Evolutionary conservation across 495 filamentous ascomycete species (phyloP).

Genomic region (Talaromyces borbonicus): DNA sequence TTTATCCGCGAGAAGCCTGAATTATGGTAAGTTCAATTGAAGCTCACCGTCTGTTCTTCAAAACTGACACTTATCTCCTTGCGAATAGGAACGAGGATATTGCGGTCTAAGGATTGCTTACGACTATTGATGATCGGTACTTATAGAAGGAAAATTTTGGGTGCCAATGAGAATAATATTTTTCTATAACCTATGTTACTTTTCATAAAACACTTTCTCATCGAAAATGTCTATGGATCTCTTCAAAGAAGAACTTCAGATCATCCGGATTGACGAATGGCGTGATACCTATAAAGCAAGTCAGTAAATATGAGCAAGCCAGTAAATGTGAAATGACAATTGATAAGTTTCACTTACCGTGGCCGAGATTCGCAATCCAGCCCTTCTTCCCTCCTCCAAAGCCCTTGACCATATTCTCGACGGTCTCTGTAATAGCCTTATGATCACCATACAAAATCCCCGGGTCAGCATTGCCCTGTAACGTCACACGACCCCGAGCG

Average conservation of each 20-base stretch:
- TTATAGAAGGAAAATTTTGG: neutral
- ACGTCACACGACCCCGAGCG: slow-evolving; percentile 62
- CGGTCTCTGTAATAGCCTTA: slow-evolving; percentile 65
- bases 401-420: slow-evolving; percentile 75
- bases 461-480: slow-evolving; percentile 95
- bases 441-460: slow-evolving; percentile 81
- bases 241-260: slow-evolving; percentile 85
- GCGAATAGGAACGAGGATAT: slow-evolving; percentile 65
- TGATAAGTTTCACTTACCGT: slow-evolving; percentile 48
- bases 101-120: slow-evolving; percentile 40
- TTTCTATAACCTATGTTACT: neutral
- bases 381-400: slow-evolving; percentile 82
- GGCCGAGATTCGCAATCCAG: slow-evolving; percentile 82
- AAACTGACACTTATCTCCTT: slow-evolving; percentile 5
- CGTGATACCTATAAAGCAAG: slow-evolving; percentile 85
- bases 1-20: slow-evolving; percentile 71
- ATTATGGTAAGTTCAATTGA: slow-evolving; percentile 49
- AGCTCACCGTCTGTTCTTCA: neutral
- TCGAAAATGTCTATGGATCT: slow-evolving; percentile 61
- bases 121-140: too few relatives aligned
- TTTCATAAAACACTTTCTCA: slow-evolving; percentile 2
- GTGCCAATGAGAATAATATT: neutral
- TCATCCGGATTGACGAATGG: slow-evolving; percentile 89
- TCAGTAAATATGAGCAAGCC: neutral
- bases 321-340: neutral